Conservation (phyloP, 208 protist genomes). For the Trypanosoma rangeli region DNA sequence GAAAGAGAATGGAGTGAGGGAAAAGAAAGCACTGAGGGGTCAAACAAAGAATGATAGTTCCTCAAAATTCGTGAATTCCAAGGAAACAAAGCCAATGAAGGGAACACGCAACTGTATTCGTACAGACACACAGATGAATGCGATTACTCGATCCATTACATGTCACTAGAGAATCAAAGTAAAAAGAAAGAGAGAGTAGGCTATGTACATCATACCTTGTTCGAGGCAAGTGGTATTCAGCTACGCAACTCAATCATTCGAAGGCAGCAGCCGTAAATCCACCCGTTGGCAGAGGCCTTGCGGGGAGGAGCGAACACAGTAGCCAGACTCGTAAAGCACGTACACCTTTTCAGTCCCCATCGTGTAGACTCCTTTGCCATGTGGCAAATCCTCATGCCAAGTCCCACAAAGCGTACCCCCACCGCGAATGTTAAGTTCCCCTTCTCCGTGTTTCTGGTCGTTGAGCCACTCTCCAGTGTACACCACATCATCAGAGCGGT, state of each 20-base stretch:
- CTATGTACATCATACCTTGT: constrained; percentile 3
- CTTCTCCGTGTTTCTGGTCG: constrained; percentile 73
- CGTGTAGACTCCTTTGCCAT: constrained; percentile 44
- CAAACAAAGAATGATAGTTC: background rate
- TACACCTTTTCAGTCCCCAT: constrained; percentile 8
- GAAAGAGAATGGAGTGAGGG: background rate
- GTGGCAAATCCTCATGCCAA: constrained; percentile 59
- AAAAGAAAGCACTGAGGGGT: background rate
- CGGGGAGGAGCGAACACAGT: constrained; percentile 4
- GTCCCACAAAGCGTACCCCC: constrained; percentile 49
- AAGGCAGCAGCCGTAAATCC: constrained; percentile 11
- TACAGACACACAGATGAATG: background rate
- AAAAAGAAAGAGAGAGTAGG: background rate
- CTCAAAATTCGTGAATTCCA: background rate
- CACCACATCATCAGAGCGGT: constrained; percentile 37
- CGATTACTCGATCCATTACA: background rate
- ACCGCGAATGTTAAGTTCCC: constrained; percentile 42
- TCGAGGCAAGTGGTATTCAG: background rate
- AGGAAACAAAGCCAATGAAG: too few species aligned
- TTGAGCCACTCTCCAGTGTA: constrained; percentile 79
- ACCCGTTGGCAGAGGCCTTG: constrained; percentile 21
- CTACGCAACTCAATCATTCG: constrained; percentile 9
- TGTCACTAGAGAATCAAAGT: background rate
- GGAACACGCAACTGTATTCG: too few species aligned
- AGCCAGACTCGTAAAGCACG: constrained; percentile 20